These are phyloP conservation scores for Sarocladiaceae sp. DNA, from an alignment of 2,329 filamentous ascomycete genomes.

Conservation along the genomic window DNA sequence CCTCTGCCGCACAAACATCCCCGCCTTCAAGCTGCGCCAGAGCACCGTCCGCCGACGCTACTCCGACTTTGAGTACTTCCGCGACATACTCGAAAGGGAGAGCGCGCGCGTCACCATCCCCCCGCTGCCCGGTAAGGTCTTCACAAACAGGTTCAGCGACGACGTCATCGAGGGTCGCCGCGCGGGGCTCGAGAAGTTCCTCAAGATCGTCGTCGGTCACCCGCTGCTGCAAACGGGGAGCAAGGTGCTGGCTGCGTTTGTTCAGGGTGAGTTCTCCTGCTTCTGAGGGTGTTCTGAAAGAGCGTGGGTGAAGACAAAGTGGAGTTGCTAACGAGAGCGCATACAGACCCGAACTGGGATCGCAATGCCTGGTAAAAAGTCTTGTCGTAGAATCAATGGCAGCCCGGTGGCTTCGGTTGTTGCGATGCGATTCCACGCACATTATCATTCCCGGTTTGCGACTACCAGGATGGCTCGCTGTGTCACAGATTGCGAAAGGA, in stretches of 20 bases:
- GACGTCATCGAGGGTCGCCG: conserved; percentile 94
- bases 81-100: conserved; percentile 95
- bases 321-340: conserved; percentile 6
- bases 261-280: conserved; percentile 63
- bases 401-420: no score
- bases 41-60: conserved; percentile 87
- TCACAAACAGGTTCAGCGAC: conserved; percentile 96
- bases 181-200: conserved; percentile 86
- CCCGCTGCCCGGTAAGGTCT: conserved; percentile 92
- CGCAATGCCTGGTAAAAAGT: conserved; percentile 73
- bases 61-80: conserved; percentile 97
- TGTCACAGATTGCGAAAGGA: not conserved
- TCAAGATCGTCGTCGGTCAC: conserved; percentile 96
- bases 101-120: conserved; percentile 91
- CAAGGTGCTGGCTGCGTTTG: conserved; percentile 92
- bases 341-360: conserved; percentile 78
- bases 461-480: no score
- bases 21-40: conserved; percentile 92
- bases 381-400: no score
- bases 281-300: not conserved
- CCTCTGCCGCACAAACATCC: conserved; percentile 95
- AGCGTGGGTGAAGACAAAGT: not conserved
- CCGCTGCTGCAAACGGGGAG: conserved; percentile 94
- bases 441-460: no score
- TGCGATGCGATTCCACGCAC: no score